These are phyloP conservation scores for Encephalitozoon cuniculi DNA, from an alignment of 371 early-diverging fungal genomes.

Conservation along the genomic window DNA sequence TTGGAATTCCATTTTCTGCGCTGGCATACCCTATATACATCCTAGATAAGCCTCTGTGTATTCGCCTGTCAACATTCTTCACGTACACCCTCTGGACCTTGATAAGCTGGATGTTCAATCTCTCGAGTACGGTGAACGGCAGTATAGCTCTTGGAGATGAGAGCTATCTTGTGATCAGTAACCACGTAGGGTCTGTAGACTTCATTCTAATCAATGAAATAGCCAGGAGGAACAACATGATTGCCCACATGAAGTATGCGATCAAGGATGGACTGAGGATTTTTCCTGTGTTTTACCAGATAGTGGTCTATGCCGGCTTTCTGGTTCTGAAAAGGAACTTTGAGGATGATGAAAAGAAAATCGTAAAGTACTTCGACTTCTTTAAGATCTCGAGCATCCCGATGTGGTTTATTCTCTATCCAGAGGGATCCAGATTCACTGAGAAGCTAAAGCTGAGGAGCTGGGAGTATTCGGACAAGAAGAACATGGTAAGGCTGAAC, in stretches of 20 bases:
- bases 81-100: constrained; percentile 12
- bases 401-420: constrained; percentile 56
- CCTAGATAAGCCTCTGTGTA: background rate
- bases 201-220: constrained; percentile 49
- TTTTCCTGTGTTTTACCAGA: constrained; percentile 56
- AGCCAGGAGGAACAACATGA: constrained; percentile 11
- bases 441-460: constrained; percentile 53
- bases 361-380: constrained; percentile 33
- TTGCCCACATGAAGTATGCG: constrained; percentile 45
- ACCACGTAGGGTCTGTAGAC: constrained; percentile 59
- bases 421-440: constrained; percentile 58
- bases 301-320: constrained; percentile 33
- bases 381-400: constrained; percentile 14
- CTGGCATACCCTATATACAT: constrained; percentile 7
- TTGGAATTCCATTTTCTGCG: background rate
- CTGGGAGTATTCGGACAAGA: constrained; percentile 64
- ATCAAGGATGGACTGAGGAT: constrained; percentile 46
- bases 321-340: constrained; percentile 51
- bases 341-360: constrained; percentile 50
- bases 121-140: background rate
- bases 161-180: constrained; percentile 51
- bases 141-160: background rate
- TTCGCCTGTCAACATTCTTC: constrained; percentile 13
- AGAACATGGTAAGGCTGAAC: constrained; percentile 64
- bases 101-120: background rate